Conservation (phyloP, 257 asterid genomes). For the Solanum tarijense region DNA sequence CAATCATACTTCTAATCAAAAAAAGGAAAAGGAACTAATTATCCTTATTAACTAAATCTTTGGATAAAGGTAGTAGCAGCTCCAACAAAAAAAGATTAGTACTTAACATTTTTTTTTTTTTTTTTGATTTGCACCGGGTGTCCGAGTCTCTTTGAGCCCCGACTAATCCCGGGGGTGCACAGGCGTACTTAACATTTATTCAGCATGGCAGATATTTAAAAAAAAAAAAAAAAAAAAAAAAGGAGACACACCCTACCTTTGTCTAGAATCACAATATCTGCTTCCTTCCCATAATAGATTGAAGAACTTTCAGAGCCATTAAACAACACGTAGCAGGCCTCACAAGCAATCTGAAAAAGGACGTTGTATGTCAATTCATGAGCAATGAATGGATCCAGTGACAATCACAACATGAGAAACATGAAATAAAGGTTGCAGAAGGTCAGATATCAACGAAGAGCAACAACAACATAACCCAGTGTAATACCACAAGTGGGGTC, state of each 20-base stretch:
- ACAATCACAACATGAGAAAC: not conserved
- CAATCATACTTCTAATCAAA: not conserved
- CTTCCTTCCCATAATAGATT: slow-evolving; percentile 36
- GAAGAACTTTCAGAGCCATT: slow-evolving; percentile 48
- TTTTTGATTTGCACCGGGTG: too few relatives aligned
- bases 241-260: slow-evolving; percentile 32
- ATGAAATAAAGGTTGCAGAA: not conserved
- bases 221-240: not conserved
- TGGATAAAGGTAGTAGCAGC: not conserved
- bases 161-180: too few relatives aligned
- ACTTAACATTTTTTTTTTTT: not conserved
- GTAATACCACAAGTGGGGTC: not conserved
- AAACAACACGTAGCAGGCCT: slow-evolving; percentile 49
- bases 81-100: not conserved
- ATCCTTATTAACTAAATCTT: not conserved
- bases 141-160: too few relatives aligned
- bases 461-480: not conserved
- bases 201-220: not conserved
- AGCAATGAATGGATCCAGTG: not conserved
- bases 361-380: not conserved
- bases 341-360: slow-evolving; percentile 26
- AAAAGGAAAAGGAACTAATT: not conserved
- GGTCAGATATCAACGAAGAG: not conserved
- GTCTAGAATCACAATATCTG: slow-evolving; percentile 43
- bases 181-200: not conserved